Evolutionary conservation across 495 filamentous ascomycete genomes (phyloP), one percentile per base, ranked within the genome.

Genomic region (Hypoxylon cercidicola): DNA sequence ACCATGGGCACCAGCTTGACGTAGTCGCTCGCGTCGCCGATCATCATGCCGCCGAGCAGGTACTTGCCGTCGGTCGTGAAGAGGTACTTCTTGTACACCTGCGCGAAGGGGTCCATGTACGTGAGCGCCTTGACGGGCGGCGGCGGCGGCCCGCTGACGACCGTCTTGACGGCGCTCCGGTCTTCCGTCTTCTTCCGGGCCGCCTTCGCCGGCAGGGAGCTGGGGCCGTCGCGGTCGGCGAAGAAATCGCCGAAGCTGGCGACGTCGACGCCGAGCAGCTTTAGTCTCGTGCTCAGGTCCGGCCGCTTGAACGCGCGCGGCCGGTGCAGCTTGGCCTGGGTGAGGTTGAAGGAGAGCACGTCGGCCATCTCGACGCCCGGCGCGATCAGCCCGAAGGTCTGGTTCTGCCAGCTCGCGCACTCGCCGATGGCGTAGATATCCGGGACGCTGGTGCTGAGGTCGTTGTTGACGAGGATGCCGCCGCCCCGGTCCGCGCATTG

Each of bases 221-320:
- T 91, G 0, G 93, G 93, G 0, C 93, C 93, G 72, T 97, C 89
- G 57, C 93, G 81, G 63, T 98, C 94, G 2, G 94, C 94, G 62
- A 98, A 98, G 80, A 95, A 98, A 71, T 98, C 94, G 0, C 94
- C 94, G 70, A 97, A 98, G 69, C 90, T 94, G 28, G 94, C 94
- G 1, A 98, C 94, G 66, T 97, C 93, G 2, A 97, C 94, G 0
- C 94, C 94, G 0, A 98, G 81, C 0, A 98, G 81, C 79, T 98
- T 98, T 6, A 98, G 75, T 74, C 97, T 98, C 0, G 94, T 98
- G 77, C 93, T 97, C 15, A 97, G 80, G 70, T 98, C 93, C 0
- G 94, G 94, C 19, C 89, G 81, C 64, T 91, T 92, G 81, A 96
- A 97, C 51, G 82, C 77, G 55, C 88, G 83, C 3, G 85, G 85